Base-by-base conservation (phyloP, 2,329 filamentous ascomycete genomes). In the Sporothrix luriei region DNA sequence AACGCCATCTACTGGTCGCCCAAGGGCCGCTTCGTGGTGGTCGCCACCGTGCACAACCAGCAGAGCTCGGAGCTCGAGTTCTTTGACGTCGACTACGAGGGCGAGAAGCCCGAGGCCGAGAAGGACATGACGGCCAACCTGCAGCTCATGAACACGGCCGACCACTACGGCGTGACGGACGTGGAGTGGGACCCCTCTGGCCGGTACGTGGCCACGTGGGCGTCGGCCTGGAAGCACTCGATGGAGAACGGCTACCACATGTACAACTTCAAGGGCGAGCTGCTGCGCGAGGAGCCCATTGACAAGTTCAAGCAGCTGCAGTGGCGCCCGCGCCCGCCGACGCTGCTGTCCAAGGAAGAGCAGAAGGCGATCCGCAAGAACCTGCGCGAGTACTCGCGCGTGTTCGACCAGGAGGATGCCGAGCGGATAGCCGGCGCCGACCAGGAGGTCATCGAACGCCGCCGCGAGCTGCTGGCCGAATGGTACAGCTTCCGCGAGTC, bases 1-100 rank as follows among this genome's bases (percentile, higher is more conserved):
- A 99, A 99, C 78, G 94, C 92, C 74, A 99, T 99, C 78, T 98
- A 98, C 88, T 99, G 95, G 95, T 97, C 93, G 24, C 95, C 95
- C 29, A 92, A 90, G 80, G 95, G 95, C 68, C 90, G 95, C 64
- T 99, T 99, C 77, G 94, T 98, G 49, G 90, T 98, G 61, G 89
- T 99, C 69, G 95, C 93, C 68, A 96, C 95, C 13, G 92, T 99
- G 68, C 89, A 92, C 81, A 97, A 94, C 76, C 90, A 93, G 78
- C 92, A 97, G 81, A 94, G 90, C 82, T 97, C 93, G 73, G 95
- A 99, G 73, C 88, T 99, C 71, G 95, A 99, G 78, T 99, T 99
- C 84, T 98, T 90, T 84, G 95, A 99, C 78, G 86, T 98, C 75
- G 95, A 98, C 82, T 99, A 97, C 76, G 95, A 99, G 82, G 95